Base-by-base conservation (phyloP, 345 rosid genomes). In the Turritis glabra region DNA sequence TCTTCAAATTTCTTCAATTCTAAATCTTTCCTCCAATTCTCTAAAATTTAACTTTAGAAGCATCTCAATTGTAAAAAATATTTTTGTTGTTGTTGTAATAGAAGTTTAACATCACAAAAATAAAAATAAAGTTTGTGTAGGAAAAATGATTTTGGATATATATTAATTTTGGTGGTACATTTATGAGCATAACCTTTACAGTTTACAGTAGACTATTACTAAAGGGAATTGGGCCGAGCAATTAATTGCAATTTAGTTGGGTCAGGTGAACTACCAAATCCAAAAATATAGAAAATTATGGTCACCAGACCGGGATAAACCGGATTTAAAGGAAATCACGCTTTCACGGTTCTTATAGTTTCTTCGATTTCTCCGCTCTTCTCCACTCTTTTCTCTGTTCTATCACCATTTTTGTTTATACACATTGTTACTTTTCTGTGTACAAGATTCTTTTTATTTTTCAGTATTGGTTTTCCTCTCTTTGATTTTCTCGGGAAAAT, bases 401-500 rank as follows among this genome's bases (percentile, higher is more conserved):
- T 25, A 54, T 27, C 73, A 18, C 53, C 22, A 26, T 23, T 13
- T 23, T 23, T 23, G n/a, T 25, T 29, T 4, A 29, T 14, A 14
- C 13, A 41, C 12, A 18, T 29, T 55, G 38, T 26, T n/a, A n/a
- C n/a, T n/a, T n/a, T n/a, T n/a, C n/a, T n/a, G n/a, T 27, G 30
- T 27, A 27, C 5, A 2, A 27, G 3, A 27, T 27, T 27, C 5
- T 27, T 27, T 27, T 27, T 27, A 2, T 27, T 27, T 2, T 27
- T 27, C 62, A 32, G 25, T 21, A 57, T 35, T 48, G 12, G 26
- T 12, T 23, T 60, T 25, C 35, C 5, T 58, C 48, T 58, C 72
- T 29, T 57, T 44, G n/a, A 13, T 17, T 62, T 35, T 47, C 44
- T 35, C 17, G 33, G 13, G 56, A 58, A 64, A 80, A 89, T 89